Evolutionary conservation across 306 rosid genomes (phyloP).

Genomic region (Coriaria nepalensis): DNA sequence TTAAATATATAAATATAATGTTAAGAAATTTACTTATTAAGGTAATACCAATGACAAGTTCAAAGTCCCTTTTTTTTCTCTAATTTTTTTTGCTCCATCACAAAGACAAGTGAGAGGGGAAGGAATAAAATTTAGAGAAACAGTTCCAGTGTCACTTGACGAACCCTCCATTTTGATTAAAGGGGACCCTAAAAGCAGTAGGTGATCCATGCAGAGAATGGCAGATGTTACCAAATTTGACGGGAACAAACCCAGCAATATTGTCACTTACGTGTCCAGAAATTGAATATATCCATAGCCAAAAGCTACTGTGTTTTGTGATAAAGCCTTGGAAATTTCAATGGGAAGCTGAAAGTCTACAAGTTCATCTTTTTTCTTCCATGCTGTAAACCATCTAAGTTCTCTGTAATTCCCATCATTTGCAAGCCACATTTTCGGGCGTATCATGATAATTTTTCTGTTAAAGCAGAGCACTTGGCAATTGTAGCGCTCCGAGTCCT

Average conservation of each 20-base stretch:
- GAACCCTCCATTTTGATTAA: too few species aligned
- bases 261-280: conserved; percentile 66
- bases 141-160: too few species aligned
- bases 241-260: conserved; percentile 9
- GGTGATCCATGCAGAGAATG: neutral
- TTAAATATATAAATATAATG: too few species aligned
- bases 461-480: conserved; percentile 72
- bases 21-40: too few species aligned
- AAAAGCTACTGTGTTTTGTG: conserved; percentile 63
- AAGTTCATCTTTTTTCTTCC: conserved; percentile 68
- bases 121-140: too few species aligned
- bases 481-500: conserved; percentile 79
- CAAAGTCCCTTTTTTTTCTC: too few species aligned
- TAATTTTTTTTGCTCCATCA: too few species aligned
- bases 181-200: neutral
- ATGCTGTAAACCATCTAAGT: conserved; percentile 92
- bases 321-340: conserved; percentile 47
- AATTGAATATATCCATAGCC: conserved; percentile 87
- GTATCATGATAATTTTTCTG: conserved; percentile 68
- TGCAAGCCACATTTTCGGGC: conserved; percentile 92
- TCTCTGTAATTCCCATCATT: conserved; percentile 97
- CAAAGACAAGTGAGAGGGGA: too few species aligned
- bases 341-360: conserved; percentile 66
- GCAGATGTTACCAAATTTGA: conserved; percentile 1
- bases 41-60: too few species aligned